Evolutionary conservation across 805 yeast species (phyloP).

Genomic region (Candida lessepsii): DNA sequence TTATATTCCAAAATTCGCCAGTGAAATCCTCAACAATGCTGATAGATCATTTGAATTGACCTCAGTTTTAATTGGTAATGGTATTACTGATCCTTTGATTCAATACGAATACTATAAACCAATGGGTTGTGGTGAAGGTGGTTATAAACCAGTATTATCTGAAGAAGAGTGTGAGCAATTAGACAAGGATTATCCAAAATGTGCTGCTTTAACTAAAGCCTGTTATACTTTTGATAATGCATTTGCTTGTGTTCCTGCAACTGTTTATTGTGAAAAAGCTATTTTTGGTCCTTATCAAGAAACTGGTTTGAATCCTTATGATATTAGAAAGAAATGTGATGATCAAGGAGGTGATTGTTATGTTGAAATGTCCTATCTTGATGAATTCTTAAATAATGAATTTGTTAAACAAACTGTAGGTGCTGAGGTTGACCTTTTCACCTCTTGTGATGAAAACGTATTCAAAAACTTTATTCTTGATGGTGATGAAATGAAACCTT

Average conservation of each 20-base stretch:
- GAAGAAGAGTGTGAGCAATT: constrained; percentile 33
- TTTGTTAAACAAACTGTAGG: constrained; percentile 57
- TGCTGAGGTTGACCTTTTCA: constrained; percentile 48
- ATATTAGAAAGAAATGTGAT: constrained; percentile 52
- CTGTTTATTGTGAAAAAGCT: constrained; percentile 27
- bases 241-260: constrained; percentile 43
- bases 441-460: constrained; percentile 50
- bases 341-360: constrained; percentile 55
- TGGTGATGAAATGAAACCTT: constrained; percentile 71
- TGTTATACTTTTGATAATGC: constrained; percentile 34
- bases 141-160: constrained; percentile 35
- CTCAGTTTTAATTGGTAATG: constrained; percentile 45
- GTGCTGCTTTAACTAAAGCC: constrained; percentile 28
- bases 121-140: constrained; percentile 48
- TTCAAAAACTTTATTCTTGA: constrained; percentile 50
- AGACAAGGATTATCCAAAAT: constrained; percentile 34
- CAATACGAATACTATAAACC: constrained; percentile 41
- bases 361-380: constrained; percentile 47
- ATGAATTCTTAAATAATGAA: constrained; percentile 51
- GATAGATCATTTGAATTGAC: constrained; percentile 43
- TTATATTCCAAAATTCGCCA: constrained; percentile 86
- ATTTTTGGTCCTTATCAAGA: constrained; percentile 32
- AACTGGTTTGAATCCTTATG: constrained; percentile 64
- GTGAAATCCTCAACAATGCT: constrained; percentile 69
- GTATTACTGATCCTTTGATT: constrained; percentile 43